Evolutionary conservation across 208 protist species (phyloP), one percentile per base, ranked within the genome.

Genomic region (Tritrichomonas musculus): DNA sequence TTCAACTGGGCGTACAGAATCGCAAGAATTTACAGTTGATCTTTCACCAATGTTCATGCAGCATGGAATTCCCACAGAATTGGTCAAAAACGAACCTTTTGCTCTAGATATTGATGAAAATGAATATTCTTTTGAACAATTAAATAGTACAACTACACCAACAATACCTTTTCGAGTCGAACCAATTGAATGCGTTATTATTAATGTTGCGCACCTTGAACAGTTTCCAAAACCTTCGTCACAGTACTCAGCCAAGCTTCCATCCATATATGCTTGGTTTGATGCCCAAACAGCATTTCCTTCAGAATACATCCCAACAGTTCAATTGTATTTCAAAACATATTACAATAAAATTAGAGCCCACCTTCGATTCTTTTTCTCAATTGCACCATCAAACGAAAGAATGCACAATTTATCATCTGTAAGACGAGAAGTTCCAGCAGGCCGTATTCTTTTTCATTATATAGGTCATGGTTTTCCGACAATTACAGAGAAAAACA

Each of bases 1-100:
- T 36, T 47, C 8, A 88, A 25, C 64, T 69, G 22, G 27, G n/a
- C 33, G 47, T 39, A 88, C 47, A 44, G 41, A 57, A 39, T 88
- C 77, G 33, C 77, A 88, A 88, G 77, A 88, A 88, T 88, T 88
- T 39, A 88, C 77, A 33, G 47, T 57, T 36, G 77, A 88, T 53
- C 17, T 88, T 60, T 25, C 77, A 14, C 0, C 13, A 17, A 88
- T 88, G 77, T 57, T 88, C 33, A 53, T 57, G 3, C n/a, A 57
- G 11, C 44, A 88, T 47, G 27, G 14, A 57, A 88, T 88, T 36
- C 77, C 47, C 5, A 9, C 27, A 88, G 27, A 88, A 0, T 33
- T 47, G 39, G n/a, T 22, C 3, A 17, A 88, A 0, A 57, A 0
- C 5, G 14, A 44, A 57, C 25, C 47, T 20, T 20, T 47, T 20